Evolutionary conservation across 2,329 filamentous ascomycete genomes (phyloP), one percentile per base, ranked within the genome.

Genomic region (Rhinocladiella mackenziei): DNA sequence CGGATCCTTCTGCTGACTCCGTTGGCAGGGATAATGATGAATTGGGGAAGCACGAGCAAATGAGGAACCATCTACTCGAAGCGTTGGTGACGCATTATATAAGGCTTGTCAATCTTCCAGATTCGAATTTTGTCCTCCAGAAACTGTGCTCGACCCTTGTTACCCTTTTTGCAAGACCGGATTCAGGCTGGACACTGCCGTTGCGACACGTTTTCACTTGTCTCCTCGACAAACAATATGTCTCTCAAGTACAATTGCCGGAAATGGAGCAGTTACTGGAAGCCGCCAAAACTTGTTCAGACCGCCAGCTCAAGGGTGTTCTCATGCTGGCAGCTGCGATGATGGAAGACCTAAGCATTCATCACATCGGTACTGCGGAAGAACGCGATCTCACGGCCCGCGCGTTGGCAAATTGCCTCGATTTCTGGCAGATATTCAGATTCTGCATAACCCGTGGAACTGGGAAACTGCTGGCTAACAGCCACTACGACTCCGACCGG

Each of bases 141-240:
- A 56, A 84, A 57, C 51, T 73, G 22, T 64, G 66, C 31, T 65
- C 68, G 11, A 67, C 65, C 33, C 54, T 73, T 26, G 63, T 66
- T 19, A 63, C 69, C 3, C 64, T 71, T 35, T 72, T 71, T 47
- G 59, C 65, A 18, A 66, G 68, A 25, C 58, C 62, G 4, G 58
- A 60, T 37, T 57, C 63, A 26, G 59, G 62, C 9, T 72, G 67
- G 67, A 62, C 42, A 11, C 44, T 45, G 20, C 57, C 58, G 19
- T 32, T 60, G 7, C 42, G 56, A 30, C 55, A 60, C 31, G 25
- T 59, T 8, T 18, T 58, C 20, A 62, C 62, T 10, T 67, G 65
- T 38, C 55, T 71, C 6, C 60, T 63, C 6, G 60, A 63, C 45
- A 63, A 65, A 18, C 60, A 60, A 17, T 63, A 65, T 40, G 42